Base-by-base conservation (phyloP, 2,329 filamentous ascomycete species). In the Verticillium albo-atrum region DNA sequence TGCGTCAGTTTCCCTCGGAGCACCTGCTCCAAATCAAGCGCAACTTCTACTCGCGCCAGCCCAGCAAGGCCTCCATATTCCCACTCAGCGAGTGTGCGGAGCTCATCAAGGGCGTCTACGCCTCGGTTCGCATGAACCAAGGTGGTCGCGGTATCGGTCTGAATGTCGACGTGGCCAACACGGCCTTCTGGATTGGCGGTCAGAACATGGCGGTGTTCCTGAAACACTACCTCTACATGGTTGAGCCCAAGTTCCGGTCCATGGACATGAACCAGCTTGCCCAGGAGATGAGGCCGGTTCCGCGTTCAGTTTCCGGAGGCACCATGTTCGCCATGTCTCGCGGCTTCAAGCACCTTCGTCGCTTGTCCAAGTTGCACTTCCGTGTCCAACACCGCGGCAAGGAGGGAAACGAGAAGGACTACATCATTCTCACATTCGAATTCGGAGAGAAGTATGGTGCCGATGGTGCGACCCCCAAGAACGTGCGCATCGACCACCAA, bases 121-220 rank as follows among this genome's bases (percentile, higher is more conserved):
- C 92, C 10, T 92, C 93, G 0, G 87, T 97, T 56, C 86, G 92
- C 50, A 82, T 94, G 25, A 89, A 88, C 54, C 82, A 91, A 62
- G 72, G 68, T 61, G 81, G 84, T 32, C 82, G 84, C 27, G 85
- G 85, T 9, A 80, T 98, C 6, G 86, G 90, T 0, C 78, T 99
- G 70, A 98, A 97, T 66, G 86, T 96, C 12, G 94, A 99, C 68
- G 89, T 97, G 30, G 89, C 93, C 59, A 97, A 98, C 70, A 90
- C 91, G 0, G 90, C 90, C 14, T 99, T 99, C 76, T 98, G 91
- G 89, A 81, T 74, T 0, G 72, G 68, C 0, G 63, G 69, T 2
- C 73, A 77, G 53, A 69, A 68, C 1, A 56, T 84, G 4, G 74
- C 76, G 20, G n/a, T 53, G n/a, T 57, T 64, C 26, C 60, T 63